Evolutionary conservation across 306 rosid species (phyloP).

Genomic region (Medicago lupulina): DNA sequence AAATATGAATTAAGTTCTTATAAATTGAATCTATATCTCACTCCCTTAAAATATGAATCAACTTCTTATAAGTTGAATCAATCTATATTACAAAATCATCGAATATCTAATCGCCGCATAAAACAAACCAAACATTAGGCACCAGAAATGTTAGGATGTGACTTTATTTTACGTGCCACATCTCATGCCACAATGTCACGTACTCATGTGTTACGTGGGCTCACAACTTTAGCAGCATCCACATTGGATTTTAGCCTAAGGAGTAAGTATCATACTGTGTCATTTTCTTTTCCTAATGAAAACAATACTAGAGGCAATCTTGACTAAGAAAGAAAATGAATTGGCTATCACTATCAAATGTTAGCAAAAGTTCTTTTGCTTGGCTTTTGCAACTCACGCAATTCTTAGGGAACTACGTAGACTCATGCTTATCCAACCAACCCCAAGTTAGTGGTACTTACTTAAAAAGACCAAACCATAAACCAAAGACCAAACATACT

Average conservation of each 20-base stretch:
- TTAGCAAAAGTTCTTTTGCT: neutral
- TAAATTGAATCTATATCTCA: too few relatives aligned
- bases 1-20: too few relatives aligned
- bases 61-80: too few relatives aligned
- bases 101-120: too few relatives aligned
- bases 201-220: neutral
- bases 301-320: neutral
- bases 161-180: slow-evolving; percentile 31
- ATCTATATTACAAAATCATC: too few relatives aligned
- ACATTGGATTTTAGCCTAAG: neutral
- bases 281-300: neutral
- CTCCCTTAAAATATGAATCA: too few relatives aligned
- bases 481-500: neutral
- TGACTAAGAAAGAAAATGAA: slow-evolving; percentile 20
- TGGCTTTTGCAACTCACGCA: neutral
- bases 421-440: neutral
- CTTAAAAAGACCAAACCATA: neutral
- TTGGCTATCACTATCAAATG: slow-evolving; percentile 30
- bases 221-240: slow-evolving; percentile 15
- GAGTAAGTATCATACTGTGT: neutral
- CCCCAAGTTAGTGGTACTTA: too few relatives aligned
- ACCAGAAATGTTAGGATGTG: neutral
- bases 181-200: slow-evolving; percentile 14
- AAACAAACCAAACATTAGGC: too few relatives aligned
- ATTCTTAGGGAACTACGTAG: too few relatives aligned